Evolutionary conservation across 495 filamentous ascomycete genomes (phyloP).

Genomic region (Penicillium cinerascens): DNA sequence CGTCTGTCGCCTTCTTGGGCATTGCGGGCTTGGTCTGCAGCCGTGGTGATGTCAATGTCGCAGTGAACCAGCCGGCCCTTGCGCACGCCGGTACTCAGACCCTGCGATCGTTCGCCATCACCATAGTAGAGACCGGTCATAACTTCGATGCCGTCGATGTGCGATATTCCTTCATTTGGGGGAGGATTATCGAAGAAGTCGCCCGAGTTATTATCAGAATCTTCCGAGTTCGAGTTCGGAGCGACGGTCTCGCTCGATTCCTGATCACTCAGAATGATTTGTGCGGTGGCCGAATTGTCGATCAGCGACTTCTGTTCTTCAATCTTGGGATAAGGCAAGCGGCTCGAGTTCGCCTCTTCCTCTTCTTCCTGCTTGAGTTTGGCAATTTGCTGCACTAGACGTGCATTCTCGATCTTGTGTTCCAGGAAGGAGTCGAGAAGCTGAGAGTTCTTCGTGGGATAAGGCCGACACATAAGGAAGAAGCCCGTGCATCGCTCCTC

Average conservation of each 20-base stretch:
- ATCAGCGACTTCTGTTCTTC: slow-evolving; percentile 4
- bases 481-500: slow-evolving; percentile 78
- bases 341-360: slow-evolving; percentile 58
- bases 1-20: slow-evolving; percentile 69
- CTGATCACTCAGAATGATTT: slow-evolving; percentile 23
- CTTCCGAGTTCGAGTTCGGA: slow-evolving; percentile 72
- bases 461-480: slow-evolving; percentile 91
- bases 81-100: slow-evolving; percentile 80
- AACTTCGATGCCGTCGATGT: slow-evolving; percentile 89
- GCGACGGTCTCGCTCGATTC: slow-evolving; percentile 47
- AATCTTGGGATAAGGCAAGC: slow-evolving; percentile 3
- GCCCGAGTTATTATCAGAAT: slow-evolving; percentile 63
- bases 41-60: slow-evolving; percentile 80
- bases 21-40: slow-evolving; percentile 55
- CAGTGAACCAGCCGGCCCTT: slow-evolving; percentile 79
- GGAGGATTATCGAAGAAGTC: slow-evolving; percentile 81
- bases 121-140: slow-evolving; percentile 85
- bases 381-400: slow-evolving; percentile 75
- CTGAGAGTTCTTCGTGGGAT: slow-evolving; percentile 80
- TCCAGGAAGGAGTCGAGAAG: slow-evolving; percentile 92
- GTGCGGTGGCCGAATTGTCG: slow-evolving; percentile 3
- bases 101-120: slow-evolving; percentile 83
- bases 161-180: slow-evolving; percentile 66
- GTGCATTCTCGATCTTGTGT: slow-evolving; percentile 96
- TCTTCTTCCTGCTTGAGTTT: slow-evolving; percentile 84